These are phyloP conservation scores for Leishmania braziliensis DNA, from an alignment of 208 protist species.

Conservation along the genomic window DNA sequence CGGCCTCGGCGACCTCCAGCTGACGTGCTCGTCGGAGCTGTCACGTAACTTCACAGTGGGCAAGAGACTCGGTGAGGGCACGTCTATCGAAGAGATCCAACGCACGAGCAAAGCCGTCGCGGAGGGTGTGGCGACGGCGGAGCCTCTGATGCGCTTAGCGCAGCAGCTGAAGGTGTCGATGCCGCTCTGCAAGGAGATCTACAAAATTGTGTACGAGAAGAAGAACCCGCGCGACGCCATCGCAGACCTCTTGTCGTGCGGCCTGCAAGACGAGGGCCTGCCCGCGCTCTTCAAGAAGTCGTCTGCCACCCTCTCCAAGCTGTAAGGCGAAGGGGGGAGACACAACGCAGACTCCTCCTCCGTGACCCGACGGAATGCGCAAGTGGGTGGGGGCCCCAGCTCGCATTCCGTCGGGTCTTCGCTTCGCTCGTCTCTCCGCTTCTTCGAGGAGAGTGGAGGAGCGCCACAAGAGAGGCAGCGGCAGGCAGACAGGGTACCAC, in stretches of 20 bases:
- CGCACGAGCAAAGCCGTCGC: constrained; percentile 69
- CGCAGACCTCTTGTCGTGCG: constrained; percentile 23
- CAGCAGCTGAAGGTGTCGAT: constrained; percentile 55
- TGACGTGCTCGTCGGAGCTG: constrained; percentile 89
- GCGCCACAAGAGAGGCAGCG: too few species aligned
- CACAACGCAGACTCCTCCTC: background rate
- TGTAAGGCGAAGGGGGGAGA: constrained; percentile 8
- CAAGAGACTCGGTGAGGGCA: constrained; percentile 73
- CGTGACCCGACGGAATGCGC: background rate
- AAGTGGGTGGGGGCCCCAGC: too few species aligned
- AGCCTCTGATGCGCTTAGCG: constrained; percentile 72
- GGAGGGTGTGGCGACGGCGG: constrained; percentile 77
- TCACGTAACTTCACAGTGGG: constrained; percentile 91
- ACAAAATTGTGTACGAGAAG: constrained; percentile 66
- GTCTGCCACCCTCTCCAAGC: constrained; percentile 17
- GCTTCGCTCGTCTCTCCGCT: too few species aligned
- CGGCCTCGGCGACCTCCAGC: constrained; percentile 87
- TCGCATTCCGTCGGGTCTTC: too few species aligned
- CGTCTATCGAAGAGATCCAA: constrained; percentile 69
- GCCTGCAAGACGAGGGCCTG: constrained; percentile 65
- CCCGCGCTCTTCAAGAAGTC: constrained; percentile 40
- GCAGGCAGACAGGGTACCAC: too few species aligned
- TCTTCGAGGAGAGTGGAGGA: too few species aligned
- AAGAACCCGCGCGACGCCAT: constrained; percentile 36
- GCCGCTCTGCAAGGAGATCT: constrained; percentile 74